phyloP scores from a whole-genome alignment of 192 early-diverging fungal genomes.

The Mortierella alpina region DNA sequence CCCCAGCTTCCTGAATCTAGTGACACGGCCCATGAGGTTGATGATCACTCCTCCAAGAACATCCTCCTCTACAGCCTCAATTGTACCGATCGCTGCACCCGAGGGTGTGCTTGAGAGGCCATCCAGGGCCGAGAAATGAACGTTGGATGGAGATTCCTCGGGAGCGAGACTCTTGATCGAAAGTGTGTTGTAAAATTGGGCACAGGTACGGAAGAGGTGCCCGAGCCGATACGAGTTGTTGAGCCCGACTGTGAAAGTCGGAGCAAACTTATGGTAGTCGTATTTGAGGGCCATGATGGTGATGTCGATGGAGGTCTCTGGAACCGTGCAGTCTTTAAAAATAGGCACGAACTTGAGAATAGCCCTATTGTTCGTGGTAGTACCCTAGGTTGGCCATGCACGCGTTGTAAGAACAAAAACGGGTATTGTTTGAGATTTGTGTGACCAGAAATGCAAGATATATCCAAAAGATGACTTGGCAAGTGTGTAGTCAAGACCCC shows the following conservation, averaged over 20 bases:
- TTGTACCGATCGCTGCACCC: conserved; percentile 24
- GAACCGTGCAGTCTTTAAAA: conserved; percentile 69
- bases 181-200: conserved; percentile 62
- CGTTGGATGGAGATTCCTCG: conserved; percentile 61
- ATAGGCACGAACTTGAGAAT: conserved; percentile 81
- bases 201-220: conserved; percentile 38
- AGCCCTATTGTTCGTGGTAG: conserved; percentile 89
- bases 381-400: conserved; percentile 57
- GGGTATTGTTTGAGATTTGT: conserved; percentile 1
- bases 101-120: conserved; percentile 28
- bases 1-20: conserved; percentile 75
- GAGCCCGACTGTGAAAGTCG: conserved; percentile 72
- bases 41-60: conserved; percentile 67
- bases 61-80: conserved; percentile 57
- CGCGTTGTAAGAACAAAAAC: not conserved
- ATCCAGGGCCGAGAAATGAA: conserved; percentile 37
- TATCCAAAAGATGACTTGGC: not conserved
- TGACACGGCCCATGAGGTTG: conserved; percentile 66
- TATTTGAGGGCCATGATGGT: conserved; percentile 77
- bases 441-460: not conserved
- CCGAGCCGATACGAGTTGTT: conserved; percentile 26
- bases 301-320: conserved; percentile 67
- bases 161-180: conserved; percentile 59
- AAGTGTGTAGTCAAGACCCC: too few species aligned
- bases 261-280: conserved; percentile 69